A percentile compares a stretch with the other conserved stretches of the same genome.
These are phyloP conservation scores for Infundibulicybe gibba DNA, from an alignment of 768 basidiomycete genomes.

Conservation along the genomic window DNA sequence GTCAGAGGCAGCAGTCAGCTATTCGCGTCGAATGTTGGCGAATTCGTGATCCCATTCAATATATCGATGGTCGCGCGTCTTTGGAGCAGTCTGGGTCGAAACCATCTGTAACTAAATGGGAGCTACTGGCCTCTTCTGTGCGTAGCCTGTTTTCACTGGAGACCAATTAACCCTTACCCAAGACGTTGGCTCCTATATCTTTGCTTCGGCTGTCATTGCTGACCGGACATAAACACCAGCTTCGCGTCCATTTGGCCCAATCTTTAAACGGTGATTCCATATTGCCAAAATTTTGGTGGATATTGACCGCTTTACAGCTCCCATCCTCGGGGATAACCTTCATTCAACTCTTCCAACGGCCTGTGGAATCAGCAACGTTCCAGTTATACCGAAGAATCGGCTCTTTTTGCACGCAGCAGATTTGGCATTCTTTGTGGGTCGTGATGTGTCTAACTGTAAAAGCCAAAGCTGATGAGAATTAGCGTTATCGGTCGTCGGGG, in stretches of 20 bases:
- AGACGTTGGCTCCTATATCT: slow-evolving; percentile 44
- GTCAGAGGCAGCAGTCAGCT: slow-evolving; percentile 50
- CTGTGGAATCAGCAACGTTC: slow-evolving; percentile 15
- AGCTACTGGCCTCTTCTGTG: slow-evolving; percentile 56
- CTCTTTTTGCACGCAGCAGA: slow-evolving; percentile 61
- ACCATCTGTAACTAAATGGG: slow-evolving; percentile 53
- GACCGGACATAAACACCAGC: slow-evolving; percentile 69
- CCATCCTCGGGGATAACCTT: slow-evolving; percentile 59
- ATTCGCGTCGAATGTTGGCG: slow-evolving; percentile 33
- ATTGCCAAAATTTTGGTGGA: background rate
- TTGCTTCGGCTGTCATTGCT: slow-evolving; percentile 52
- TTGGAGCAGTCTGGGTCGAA: slow-evolving; percentile 26
- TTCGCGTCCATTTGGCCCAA: slow-evolving; percentile 61
- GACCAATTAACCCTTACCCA: background rate
- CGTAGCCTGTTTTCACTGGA: slow-evolving; percentile 14
- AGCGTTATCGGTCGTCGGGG: slow-evolving; percentile 48
- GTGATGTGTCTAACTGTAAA: too few species aligned
- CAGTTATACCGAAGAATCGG: slow-evolving; percentile 38
- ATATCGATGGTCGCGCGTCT: slow-evolving; percentile 43
- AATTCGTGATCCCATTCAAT: slow-evolving; percentile 40
- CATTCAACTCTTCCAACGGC: slow-evolving; percentile 38
- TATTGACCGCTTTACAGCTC: slow-evolving; percentile 35
- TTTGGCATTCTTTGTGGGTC: slow-evolving; percentile 50
- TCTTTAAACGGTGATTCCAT: slow-evolving; percentile 38
- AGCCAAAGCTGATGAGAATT: background rate